Conservation (phyloP, 2,329 filamentous ascomycete genomes). For the Fusarium circinatum region DNA sequence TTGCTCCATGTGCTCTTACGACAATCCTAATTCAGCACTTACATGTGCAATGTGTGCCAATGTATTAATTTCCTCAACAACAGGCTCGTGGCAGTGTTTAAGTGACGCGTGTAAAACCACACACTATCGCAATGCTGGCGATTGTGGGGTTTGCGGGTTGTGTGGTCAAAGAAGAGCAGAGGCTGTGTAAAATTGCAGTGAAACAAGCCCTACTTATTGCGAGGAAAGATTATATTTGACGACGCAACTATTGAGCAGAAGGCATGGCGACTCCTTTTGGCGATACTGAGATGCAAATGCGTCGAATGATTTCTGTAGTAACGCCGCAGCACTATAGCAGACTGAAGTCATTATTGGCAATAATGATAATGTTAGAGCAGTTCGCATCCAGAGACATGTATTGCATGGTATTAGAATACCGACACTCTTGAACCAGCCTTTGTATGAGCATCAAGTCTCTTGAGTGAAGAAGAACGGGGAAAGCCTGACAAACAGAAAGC, state of each 20-base stretch:
- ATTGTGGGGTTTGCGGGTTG: constrained; percentile 75
- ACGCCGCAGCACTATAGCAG: too few species aligned
- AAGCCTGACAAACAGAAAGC: not conserved
- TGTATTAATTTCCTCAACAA: constrained; percentile 68
- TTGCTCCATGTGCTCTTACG: constrained; percentile 75
- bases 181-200: not conserved
- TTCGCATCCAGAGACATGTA: not conserved
- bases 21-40: constrained; percentile 63
- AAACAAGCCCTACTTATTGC: not conserved
- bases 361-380: not conserved
- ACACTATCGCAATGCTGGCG: constrained; percentile 73
- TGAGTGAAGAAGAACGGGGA: not conserved
- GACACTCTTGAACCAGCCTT: not conserved
- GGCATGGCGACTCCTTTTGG: not conserved
- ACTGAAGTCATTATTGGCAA: not conserved
- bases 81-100: constrained; percentile 71
- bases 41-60: constrained; percentile 78
- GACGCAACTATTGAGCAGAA: not conserved
- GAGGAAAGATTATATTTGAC: not conserved
- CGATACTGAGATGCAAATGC: not conserved
- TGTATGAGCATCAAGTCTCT: not conserved
- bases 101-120: constrained; percentile 64
- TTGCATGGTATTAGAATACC: not conserved
- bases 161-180: constrained; percentile 63
- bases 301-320: not conserved